These are phyloP conservation scores for Hyphochytrium catenoides DNA, from an alignment of 352 stramenopile species.

Conservation along the genomic window DNA sequence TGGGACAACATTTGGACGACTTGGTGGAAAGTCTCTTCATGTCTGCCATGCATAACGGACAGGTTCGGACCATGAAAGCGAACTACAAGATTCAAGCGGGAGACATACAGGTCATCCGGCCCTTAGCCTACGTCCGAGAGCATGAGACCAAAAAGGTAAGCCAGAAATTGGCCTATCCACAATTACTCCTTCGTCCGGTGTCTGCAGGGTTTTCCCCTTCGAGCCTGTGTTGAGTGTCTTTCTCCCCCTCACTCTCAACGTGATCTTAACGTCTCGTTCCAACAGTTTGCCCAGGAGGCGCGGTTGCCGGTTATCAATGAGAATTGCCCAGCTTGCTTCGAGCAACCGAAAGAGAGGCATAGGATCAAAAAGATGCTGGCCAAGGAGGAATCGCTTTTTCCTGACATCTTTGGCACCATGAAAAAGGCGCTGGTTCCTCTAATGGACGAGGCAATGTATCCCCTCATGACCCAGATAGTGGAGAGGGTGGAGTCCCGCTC, in stretches of 20 bases:
- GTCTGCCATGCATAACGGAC: slow-evolving; percentile 93
- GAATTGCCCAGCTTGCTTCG: slow-evolving; percentile 97
- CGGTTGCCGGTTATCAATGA: slow-evolving; percentile 93
- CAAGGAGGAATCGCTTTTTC: slow-evolving; percentile 77
- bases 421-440: slow-evolving; percentile 33
- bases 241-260: too few relatives aligned
- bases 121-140: slow-evolving; percentile 86
- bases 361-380: slow-evolving; percentile 92
- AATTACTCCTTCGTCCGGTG: slow-evolving; percentile 2
- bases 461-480: too few relatives aligned
- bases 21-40: slow-evolving; percentile 95
- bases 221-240: too few relatives aligned
- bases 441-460: slow-evolving; percentile 49
- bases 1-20: slow-evolving; percentile 94
- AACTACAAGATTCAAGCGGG: slow-evolving; percentile 87
- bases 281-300: slow-evolving; percentile 41
- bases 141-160: slow-evolving; percentile 67
- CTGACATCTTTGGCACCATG: slow-evolving; percentile 51
- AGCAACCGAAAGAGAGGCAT: slow-evolving; percentile 87
- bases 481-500: too few relatives aligned
- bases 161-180: too few relatives aligned
- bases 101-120: slow-evolving; percentile 83
- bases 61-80: slow-evolving; percentile 94
- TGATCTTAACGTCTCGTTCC: too few relatives aligned
- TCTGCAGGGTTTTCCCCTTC: too few relatives aligned